phyloP scores from a whole-genome alignment of 805 yeast species.

The Lachancea sp. region DNA sequence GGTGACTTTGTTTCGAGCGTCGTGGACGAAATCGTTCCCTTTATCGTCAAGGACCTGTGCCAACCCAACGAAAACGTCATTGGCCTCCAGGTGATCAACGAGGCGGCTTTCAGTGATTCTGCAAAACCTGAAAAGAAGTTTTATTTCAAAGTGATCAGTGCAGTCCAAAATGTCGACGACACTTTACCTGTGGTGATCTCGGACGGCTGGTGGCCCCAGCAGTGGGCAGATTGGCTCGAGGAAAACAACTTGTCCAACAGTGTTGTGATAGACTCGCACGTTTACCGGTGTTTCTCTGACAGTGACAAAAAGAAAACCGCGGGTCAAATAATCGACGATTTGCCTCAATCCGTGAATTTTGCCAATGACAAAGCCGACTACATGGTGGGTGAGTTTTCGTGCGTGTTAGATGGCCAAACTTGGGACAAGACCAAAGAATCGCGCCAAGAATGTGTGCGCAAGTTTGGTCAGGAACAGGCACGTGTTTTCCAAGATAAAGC shows the following conservation, averaged over 20 bases:
- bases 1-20: slow-evolving; percentile 34
- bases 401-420: slow-evolving; percentile 70
- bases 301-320: slow-evolving; percentile 62
- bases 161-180: slow-evolving; percentile 50
- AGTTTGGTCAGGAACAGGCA: slow-evolving; percentile 56
- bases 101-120: slow-evolving; percentile 58
- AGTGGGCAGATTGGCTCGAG: slow-evolving; percentile 62
- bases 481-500: slow-evolving; percentile 47
- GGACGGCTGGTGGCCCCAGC: slow-evolving; percentile 90
- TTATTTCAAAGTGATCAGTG: slow-evolving; percentile 56
- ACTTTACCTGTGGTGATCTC: slow-evolving; percentile 71
- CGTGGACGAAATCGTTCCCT: slow-evolving; percentile 48
- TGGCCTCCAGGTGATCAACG: slow-evolving; percentile 84
- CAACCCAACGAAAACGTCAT: slow-evolving; percentile 55
- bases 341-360: slow-evolving; percentile 44
- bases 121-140: slow-evolving; percentile 49
- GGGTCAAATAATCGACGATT: slow-evolving; percentile 52
- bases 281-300: slow-evolving; percentile 80
- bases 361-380: slow-evolving; percentile 51
- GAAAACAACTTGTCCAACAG: slow-evolving; percentile 41
- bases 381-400: slow-evolving; percentile 84
- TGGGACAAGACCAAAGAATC: slow-evolving; percentile 52
- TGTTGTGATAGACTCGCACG: slow-evolving; percentile 75
- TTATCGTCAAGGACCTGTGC: slow-evolving; percentile 54
- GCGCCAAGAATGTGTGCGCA: slow-evolving; percentile 49